phyloP scores from a whole-genome alignment of 345 rosid species.

The Triadica sebifera region DNA sequence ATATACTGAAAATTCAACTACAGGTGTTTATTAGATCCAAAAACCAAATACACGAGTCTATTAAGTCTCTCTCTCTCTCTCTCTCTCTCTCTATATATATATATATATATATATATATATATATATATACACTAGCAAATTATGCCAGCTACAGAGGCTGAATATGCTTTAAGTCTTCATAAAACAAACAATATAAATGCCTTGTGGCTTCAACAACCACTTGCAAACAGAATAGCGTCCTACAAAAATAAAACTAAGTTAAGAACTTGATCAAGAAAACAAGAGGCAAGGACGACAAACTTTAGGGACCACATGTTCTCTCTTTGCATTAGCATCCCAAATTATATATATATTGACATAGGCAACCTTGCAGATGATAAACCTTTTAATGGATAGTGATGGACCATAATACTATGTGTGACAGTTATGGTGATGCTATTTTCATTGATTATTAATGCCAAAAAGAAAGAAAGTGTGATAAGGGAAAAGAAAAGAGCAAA shows the following conservation, averaged over 20 bases:
- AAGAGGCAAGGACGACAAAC: not conserved
- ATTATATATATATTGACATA: not conserved
- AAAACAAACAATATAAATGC: not conserved
- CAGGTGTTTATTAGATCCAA: too few species aligned
- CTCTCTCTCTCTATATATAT: too few species aligned
- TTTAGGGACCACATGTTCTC: slow-evolving; percentile 6
- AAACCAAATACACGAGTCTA: too few species aligned
- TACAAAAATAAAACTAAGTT: not conserved
- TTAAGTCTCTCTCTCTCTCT: too few species aligned
- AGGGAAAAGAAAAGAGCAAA: not conserved
- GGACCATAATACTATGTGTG: not conserved
- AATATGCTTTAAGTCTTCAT: too few species aligned
- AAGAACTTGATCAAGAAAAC: not conserved
- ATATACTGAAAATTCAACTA: too few species aligned
- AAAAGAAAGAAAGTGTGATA: not conserved
- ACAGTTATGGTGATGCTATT: not conserved
- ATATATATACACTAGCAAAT: too few species aligned
- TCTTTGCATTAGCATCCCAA: not conserved
- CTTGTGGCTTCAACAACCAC: not conserved
- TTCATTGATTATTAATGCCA: not conserved
- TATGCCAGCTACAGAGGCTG: too few species aligned
- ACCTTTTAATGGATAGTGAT: slow-evolving; percentile 1
- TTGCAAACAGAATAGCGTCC: not conserved
- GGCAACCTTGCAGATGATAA: not conserved
- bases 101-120: too few species aligned